Base-by-base conservation (phyloP, 495 filamentous ascomycete genomes). In the Recurvomyces mirabilis region DNA sequence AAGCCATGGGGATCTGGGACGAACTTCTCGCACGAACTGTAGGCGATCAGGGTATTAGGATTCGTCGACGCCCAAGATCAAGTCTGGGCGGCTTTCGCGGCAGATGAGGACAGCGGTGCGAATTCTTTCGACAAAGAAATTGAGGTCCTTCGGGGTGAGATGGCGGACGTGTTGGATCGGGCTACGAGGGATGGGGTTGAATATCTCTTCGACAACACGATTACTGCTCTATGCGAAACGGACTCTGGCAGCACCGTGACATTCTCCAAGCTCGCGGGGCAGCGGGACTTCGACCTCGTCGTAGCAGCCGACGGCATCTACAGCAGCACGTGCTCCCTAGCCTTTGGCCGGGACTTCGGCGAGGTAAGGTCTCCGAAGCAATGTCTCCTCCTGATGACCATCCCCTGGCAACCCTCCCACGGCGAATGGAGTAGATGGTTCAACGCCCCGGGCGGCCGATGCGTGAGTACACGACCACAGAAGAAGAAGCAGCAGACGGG, bases 131-230 rank as follows among this genome's bases (percentile, higher is more conserved):
- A 43, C 12, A 37, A 38, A 12, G 52, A 55, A 23, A 24, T 55
- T n/a, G 76, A 78, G 58, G 70, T 78, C 24, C 62, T 75, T 49
- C 56, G 76, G 3, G 72, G 69, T 3, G 68, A 77, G 39, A 43
- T 79, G 25, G 63, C 60, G 11, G 24, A 58, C 13, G 63, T 78
- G 14, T 20, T 55, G 10, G 32, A 50, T 38, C 20, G 46, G 10
- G 5, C 24, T 3, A 46, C 47, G 5, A 50, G 37, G 33, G 43
- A 43, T 13, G 36, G 15, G 1, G 37, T 41, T 5, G 30, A 49
- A 21, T 53, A 49, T 23, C 15, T 43, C 14, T 43, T 49, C 20
- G 50, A 28, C 5, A 33, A 53, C 2, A n/a, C 31, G 9, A 40
- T 53, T 29, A 39, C 28, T 5, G 45, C 9, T 2, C 15, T 53